Base-by-base conservation (phyloP, 1,284 basidiomycete genomes). In the Afroboletus lepidellus region DNA sequence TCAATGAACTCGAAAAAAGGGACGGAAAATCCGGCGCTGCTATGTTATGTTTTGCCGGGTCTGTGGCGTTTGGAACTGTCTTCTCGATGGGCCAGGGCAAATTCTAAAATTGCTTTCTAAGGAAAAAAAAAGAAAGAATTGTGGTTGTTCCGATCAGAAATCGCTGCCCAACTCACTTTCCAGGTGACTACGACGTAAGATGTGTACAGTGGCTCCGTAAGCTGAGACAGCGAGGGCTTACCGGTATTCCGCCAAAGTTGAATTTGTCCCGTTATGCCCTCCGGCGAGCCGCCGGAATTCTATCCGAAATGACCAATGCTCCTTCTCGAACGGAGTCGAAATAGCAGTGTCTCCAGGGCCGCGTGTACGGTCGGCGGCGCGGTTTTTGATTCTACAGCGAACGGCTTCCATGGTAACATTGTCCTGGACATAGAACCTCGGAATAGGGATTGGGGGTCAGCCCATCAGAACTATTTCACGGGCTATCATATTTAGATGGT, bases 331-430 rank as follows among this genome's bases (percentile, higher is more conserved):
- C 8, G 20, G 16, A 39, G 6, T 27, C n/a, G 21, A 30, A 8
- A 32, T 5, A 23, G 53, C 37, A 56, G 41, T 25, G 16, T 56
- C 29, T 50, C 57, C 36, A 59, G 27, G 27, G 24, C 7, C 2
- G 5, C 27, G 12, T 5, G 5, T n/a, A 20, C 37, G 7, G 21
- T 34, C 9, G 11, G 21, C 24, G 25, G 41, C 29, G 13, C 20
- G 6, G 13, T 38, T 23, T 0, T 48, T 29, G 27, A 48, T 33
- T 46, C 39, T 37, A 37, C 8, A 21, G 8, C 18, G 20, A 21
- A 5, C 7, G 20, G 36, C 36, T 37, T 9, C 36, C 21, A 25
- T 44, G 52, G 59, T 41, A 27, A 61, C 37, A 16, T 60, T 60
- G 43, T 54, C 11, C 43, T 36, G 5, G 39, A 41, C 36, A 20